Conservation (phyloP, 768 basidiomycete species). For the Dictyophora rubrovolvata region DNA sequence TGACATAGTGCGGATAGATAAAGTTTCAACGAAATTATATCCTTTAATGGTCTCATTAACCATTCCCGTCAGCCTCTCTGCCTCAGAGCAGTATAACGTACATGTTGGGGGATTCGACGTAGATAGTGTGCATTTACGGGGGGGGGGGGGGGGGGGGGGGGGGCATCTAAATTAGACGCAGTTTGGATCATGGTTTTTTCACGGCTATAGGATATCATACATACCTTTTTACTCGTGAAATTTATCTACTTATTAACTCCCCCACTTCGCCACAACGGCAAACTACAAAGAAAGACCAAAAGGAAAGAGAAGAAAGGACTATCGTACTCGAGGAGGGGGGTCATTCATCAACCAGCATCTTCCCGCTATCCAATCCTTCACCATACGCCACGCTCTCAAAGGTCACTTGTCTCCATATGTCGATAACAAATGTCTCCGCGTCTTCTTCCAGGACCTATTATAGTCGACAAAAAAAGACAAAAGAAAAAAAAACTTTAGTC, state of each 20-base stretch:
- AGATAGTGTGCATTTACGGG: background rate
- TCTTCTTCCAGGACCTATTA: slow-evolving; percentile 86
- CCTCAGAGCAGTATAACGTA: background rate
- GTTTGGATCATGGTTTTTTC: background rate
- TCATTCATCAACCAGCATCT: slow-evolving; percentile 64
- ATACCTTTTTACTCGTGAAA: background rate
- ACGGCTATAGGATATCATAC: background rate
- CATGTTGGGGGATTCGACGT: background rate
- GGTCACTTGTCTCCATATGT: slow-evolving; percentile 85
- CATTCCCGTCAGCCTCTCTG: no score
- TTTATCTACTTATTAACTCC: slow-evolving; percentile 11
- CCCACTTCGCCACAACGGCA: slow-evolving; percentile 8
- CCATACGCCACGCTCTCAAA: slow-evolving; percentile 93
- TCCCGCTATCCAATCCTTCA: slow-evolving; percentile 80
- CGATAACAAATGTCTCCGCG: slow-evolving; percentile 64
- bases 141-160: no score
- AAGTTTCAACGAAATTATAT: background rate
- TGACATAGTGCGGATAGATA: background rate
- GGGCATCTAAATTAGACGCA: no score
- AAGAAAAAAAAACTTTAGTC: background rate
- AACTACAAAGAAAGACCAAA: background rate
- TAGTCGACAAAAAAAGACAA: background rate
- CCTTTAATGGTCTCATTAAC: no score
- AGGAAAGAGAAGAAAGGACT: background rate
- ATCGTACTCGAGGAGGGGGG: background rate